Evolutionary conservation across 2,329 filamentous ascomycete species (phyloP).

Genomic region (Fusarium sacchari): DNA sequence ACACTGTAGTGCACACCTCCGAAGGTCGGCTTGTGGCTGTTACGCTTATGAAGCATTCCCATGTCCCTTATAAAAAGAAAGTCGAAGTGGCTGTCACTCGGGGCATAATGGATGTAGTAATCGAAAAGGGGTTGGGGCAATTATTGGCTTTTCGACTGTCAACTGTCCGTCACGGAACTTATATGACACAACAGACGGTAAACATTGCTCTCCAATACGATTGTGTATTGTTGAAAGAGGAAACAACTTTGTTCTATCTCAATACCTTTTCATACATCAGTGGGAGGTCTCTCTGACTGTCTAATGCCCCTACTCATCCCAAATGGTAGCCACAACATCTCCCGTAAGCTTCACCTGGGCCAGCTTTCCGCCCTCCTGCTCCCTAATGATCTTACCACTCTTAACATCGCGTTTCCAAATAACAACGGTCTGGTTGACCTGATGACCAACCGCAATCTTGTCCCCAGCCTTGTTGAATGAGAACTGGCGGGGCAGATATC

Average conservation of each 20-base stretch:
- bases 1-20: neutral
- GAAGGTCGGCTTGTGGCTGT: too few relatives aligned
- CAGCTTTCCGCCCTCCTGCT: conserved; percentile 37
- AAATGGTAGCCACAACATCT: conserved; percentile 29
- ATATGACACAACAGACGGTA: too few relatives aligned
- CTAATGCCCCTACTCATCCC: conserved; percentile 30
- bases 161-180: too few relatives aligned
- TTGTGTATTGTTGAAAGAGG: too few relatives aligned
- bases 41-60: too few relatives aligned
- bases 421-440: conserved; percentile 35
- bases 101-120: too few relatives aligned
- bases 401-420: conserved; percentile 39
- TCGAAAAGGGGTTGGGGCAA: too few relatives aligned
- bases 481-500: conserved; percentile 38
- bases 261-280: neutral
- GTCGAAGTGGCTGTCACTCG: neutral
- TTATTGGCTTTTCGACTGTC: too few relatives aligned
- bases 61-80: neutral
- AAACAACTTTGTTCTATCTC: too few relatives aligned
- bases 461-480: conserved; percentile 40
- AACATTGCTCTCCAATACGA: too few relatives aligned
- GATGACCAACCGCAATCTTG: conserved; percentile 40
- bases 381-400: conserved; percentile 35
- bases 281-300: too few relatives aligned
- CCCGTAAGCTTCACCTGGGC: conserved; percentile 31